A percentile compares a stretch with the other conserved stretches of the same genome.
phyloP scores from a whole-genome alignment of 192 early-diverging fungal species.

The Coemansia sp. region DNA sequence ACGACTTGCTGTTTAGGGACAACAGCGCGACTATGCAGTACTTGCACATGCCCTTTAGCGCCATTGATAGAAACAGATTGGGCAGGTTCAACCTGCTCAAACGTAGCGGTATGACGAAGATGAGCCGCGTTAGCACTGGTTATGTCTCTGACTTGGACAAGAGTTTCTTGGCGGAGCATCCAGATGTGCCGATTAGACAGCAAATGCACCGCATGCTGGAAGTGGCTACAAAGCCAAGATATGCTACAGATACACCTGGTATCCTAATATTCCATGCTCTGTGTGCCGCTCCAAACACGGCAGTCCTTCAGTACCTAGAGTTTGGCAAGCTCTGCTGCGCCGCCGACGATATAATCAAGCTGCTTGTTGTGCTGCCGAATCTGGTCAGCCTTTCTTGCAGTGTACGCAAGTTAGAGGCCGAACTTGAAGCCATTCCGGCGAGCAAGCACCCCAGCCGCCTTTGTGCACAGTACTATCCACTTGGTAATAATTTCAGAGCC shows the following conservation, averaged over 20 bases:
- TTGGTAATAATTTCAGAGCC: background rate
- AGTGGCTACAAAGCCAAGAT: background rate
- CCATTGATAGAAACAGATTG: background rate
- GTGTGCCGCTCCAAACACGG: background rate
- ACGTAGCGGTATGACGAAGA: background rate
- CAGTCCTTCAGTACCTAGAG: background rate
- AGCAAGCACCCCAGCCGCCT: background rate
- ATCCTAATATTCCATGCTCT: background rate
- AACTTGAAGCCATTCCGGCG: background rate
- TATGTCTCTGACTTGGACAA: background rate
- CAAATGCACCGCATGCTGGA: background rate
- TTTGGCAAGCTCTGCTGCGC: background rate
- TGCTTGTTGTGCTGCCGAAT: background rate
- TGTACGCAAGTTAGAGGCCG: background rate
- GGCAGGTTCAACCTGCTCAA: background rate
- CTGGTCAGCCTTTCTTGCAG: background rate
- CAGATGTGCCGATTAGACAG: background rate
- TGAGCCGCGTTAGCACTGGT: background rate
- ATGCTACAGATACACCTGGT: background rate
- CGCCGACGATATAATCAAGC: background rate
- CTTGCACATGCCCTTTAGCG: background rate
- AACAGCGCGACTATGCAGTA: background rate
- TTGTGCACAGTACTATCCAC: background rate
- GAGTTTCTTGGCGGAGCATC: background rate
- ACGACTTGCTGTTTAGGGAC: constrained; percentile 4